These are phyloP conservation scores for Solanum hybrid DNA, from an alignment of 305 asterid species.

Conservation along the genomic window DNA sequence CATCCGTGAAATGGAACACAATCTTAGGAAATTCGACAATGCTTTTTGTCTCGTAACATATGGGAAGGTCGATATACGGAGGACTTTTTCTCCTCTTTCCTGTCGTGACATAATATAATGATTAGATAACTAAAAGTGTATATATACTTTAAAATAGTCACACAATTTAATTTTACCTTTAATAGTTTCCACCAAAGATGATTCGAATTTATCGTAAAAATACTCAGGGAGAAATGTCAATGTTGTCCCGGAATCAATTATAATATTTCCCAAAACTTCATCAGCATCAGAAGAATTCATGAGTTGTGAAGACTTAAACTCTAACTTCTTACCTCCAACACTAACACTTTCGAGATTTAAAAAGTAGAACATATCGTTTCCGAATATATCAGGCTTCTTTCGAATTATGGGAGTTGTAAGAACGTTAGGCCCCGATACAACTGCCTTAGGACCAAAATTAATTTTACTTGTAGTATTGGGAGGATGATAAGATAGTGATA, in stretches of 20 bases:
- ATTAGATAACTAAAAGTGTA: too few species aligned
- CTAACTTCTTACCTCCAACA: neutral
- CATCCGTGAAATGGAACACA: conserved; percentile 29
- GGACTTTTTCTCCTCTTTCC: neutral
- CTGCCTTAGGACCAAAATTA: neutral
- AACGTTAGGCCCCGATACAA: neutral
- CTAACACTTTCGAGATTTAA: neutral
- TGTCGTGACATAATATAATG: neutral
- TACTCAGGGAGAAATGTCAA: neutral
- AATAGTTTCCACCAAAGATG: neutral
- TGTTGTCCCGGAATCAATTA: neutral
- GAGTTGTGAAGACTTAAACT: neutral
- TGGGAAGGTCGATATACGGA: neutral
- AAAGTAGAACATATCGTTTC: neutral
- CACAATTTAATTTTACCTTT: neutral
- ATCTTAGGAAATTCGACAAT: conserved; percentile 12
- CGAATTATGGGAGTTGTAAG: neutral
- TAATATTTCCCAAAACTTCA: neutral
- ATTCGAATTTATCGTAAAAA: neutral
- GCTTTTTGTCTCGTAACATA: conserved; percentile 21
- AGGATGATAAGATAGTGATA: neutral
- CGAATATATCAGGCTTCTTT: neutral
- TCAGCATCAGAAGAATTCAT: neutral
- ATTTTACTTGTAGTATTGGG: conserved; percentile 3
- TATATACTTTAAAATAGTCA: neutral